A percentile compares a stretch with the other conserved stretches of the same genome.
phyloP scores from a whole-genome alignment of 2,329 filamentous ascomycete species.

The Akanthomyces uredinophilus region DNA sequence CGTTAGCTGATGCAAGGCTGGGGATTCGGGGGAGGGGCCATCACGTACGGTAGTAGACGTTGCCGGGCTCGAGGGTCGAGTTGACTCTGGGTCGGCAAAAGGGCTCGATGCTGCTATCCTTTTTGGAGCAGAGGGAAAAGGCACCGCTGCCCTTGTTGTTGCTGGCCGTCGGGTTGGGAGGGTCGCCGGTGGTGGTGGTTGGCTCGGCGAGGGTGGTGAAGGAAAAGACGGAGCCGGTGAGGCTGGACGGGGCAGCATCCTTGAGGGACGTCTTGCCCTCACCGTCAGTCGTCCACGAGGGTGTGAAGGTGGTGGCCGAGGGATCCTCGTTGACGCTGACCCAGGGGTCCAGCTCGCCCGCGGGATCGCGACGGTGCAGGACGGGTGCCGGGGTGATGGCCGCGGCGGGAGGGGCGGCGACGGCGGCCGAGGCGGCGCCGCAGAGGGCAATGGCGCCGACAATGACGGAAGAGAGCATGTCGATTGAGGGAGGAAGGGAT shows the following conservation, averaged over 20 bases:
- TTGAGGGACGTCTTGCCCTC: constrained; percentile 37
- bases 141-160: constrained; percentile 38
- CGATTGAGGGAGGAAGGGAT: neutral
- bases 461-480: constrained; percentile 6
- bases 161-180: constrained; percentile 41
- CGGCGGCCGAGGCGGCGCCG: neutral
- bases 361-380: constrained; percentile 20
- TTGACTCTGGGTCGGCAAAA: constrained; percentile 46
- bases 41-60: constrained; percentile 47
- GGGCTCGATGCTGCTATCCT: constrained; percentile 41
- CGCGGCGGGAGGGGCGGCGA: neutral
- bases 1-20: neutral
- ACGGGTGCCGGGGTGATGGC: constrained; percentile 12
- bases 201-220: constrained; percentile 31
- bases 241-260: constrained; percentile 39
- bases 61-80: constrained; percentile 39
- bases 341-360: constrained; percentile 43
- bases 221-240: constrained; percentile 41
- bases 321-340: constrained; percentile 46
- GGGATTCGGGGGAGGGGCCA: neutral
- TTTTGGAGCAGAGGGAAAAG: constrained; percentile 47
- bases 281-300: constrained; percentile 39
- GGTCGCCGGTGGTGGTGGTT: constrained; percentile 37
- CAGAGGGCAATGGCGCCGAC: constrained; percentile 6
- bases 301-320: constrained; percentile 45